Percentiles rank a stretch among this genome's conserved stretches.
Evolutionary conservation across 805 yeast species (phyloP).

Genomic region (Saccharomycopsis fodiens): DNA sequence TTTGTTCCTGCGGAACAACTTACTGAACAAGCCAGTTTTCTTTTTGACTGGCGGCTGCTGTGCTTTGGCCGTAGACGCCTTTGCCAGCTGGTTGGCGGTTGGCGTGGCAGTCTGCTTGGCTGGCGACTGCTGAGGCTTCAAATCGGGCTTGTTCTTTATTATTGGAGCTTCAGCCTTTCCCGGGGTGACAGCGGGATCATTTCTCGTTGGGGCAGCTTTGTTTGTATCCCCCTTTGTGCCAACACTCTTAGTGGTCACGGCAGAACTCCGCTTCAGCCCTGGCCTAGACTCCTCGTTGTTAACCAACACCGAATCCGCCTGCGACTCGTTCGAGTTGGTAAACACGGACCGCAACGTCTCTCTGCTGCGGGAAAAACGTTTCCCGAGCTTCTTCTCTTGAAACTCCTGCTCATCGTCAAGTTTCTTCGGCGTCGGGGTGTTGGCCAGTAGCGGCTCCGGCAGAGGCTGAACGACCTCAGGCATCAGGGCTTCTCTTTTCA

Average conservation of each 20-base stretch:
- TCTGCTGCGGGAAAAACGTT: conserved; percentile 5
- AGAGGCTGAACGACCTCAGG: conserved; percentile 15
- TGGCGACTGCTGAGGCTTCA: background rate
- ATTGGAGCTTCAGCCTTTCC: background rate
- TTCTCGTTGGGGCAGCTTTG: background rate
- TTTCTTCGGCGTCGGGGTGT: background rate
- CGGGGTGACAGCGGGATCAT: background rate
- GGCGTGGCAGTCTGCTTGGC: no score
- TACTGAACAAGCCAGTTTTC: conserved; percentile 17
- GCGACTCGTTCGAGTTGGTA: background rate
- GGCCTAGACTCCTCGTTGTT: background rate
- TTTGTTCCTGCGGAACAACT: conserved; percentile 19
- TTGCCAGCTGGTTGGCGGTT: no score
- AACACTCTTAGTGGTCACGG: background rate
- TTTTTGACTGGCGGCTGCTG: conserved; percentile 5
- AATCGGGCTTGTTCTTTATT: background rate
- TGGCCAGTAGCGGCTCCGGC: conserved; percentile 7
- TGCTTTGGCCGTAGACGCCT: background rate
- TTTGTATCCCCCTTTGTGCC: background rate
- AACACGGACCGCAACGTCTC: conserved; percentile 15
- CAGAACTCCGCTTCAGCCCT: background rate
- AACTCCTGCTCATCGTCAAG: background rate
- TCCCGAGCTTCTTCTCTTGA: background rate
- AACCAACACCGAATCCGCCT: background rate
- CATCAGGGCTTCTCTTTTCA: conserved; percentile 6